phyloP scores from a whole-genome alignment of 192 early-diverging fungal species.

The Umbelopsis sp. region DNA sequence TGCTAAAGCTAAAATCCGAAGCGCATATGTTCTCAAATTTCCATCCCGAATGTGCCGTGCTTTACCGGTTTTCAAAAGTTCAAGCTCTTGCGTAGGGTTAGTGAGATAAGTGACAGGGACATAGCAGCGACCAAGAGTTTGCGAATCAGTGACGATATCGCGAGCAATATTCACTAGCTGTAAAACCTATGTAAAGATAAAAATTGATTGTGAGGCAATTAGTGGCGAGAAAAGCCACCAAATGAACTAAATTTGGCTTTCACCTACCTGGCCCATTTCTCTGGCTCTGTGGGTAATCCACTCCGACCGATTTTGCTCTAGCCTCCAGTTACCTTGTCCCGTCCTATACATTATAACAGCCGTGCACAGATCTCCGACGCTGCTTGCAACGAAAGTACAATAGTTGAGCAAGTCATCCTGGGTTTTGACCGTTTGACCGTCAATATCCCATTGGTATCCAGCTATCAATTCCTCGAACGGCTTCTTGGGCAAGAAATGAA shows the following conservation, averaged over 20 bases:
- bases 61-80: conserved; percentile 14
- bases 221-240: neutral
- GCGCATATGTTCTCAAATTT: conserved; percentile 23
- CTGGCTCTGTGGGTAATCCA: conserved; percentile 36
- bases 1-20: conserved; percentile 29
- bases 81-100: conserved; percentile 2
- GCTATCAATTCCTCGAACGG: conserved; percentile 37
- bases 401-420: conserved; percentile 33
- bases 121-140: conserved; percentile 46
- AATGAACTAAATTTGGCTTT: neutral
- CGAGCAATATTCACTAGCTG: conserved; percentile 57
- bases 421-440: conserved; percentile 17
- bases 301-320: neutral
- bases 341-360: conserved; percentile 39
- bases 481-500: conserved; percentile 23
- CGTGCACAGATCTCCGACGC: conserved; percentile 45
- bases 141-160: conserved; percentile 53
- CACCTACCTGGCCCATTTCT: conserved; percentile 36
- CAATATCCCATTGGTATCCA: conserved; percentile 42
- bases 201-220: neutral
- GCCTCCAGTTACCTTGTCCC: conserved; percentile 27
- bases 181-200: conserved; percentile 10
- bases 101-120: conserved; percentile 43
- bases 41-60: conserved; percentile 26
- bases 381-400: conserved; percentile 40